Base-by-base conservation (phyloP, 441 rosid genomes). In the Heliophila coronopifolia region DNA sequence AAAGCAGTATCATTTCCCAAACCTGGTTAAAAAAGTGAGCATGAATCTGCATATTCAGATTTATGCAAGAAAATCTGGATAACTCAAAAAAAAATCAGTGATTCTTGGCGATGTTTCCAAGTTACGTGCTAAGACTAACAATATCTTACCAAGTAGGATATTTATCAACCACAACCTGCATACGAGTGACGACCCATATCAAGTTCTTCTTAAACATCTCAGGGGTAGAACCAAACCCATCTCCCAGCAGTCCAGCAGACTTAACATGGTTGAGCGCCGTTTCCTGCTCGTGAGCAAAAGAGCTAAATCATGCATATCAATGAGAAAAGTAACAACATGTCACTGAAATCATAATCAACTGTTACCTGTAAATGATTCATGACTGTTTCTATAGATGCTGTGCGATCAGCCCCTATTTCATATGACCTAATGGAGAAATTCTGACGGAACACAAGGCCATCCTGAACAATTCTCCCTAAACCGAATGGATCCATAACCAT, bases 361-460 rank as follows among this genome's bases (percentile, higher is more conserved):
- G 41, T 1, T 73, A 88, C 99, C 84, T 92, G 99, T 30, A 93
- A 75, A 68, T 88, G 97, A 71, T 93, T 88, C 99, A 93, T 93
- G n/a, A 88, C 38, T 0, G 99, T 93, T 74, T 88, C 99, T 75
- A 88, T 93, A 39, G 99, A 93, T 1, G 99, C 99, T 0, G 97
- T 72, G 8, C 94, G 92, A 68, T 92, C 99, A 24, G 97, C 99
- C 36, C 97, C 99, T 61, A 93, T 93, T 64, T 93, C 99, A 75
- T 93, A 93, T 0, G 99, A 93, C 73, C 99, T 80, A 45, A 92
- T 92, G 1, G 90, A 82, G 52, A 92, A 92, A 60, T 84, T 86
- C 73, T 92, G 97, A 23, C 84, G 64, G 53, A 78, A 92, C 45
- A 82, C 78, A 54, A 83, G 68, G 14, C 95, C 94, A 61, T 92